These are phyloP conservation scores for Globisporangium emineosum DNA, from an alignment of 352 stramenopile genomes.

Conservation along the genomic window DNA sequence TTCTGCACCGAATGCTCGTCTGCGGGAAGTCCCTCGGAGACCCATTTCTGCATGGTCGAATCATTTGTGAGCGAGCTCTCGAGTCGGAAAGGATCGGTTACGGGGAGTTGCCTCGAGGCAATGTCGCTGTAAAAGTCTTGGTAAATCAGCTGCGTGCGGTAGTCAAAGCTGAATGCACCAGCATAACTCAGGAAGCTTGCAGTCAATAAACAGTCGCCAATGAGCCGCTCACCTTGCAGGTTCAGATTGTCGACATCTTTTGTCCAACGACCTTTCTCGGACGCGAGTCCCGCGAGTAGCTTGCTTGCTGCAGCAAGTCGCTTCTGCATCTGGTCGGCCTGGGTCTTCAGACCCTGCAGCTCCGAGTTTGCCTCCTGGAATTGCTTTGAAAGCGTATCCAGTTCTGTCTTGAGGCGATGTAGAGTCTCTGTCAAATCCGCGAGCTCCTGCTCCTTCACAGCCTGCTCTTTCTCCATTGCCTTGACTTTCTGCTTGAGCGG, in stretches of 20 bases:
- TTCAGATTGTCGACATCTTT: conserved; percentile 89
- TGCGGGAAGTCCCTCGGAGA: conserved; percentile 90
- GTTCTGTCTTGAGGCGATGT: conserved; percentile 75
- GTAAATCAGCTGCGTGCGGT: conserved; percentile 88
- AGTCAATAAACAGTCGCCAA: conserved; percentile 89
- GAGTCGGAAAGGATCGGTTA: conserved; percentile 87
- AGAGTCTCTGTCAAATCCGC: conserved; percentile 85
- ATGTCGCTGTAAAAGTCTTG: conserved; percentile 88
- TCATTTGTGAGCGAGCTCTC: conserved; percentile 92
- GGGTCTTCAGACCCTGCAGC: conserved; percentile 87
- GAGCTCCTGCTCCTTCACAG: conserved; percentile 87
- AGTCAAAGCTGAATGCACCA: conserved; percentile 91
- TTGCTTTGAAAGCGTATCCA: conserved; percentile 89
- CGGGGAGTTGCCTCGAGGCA: conserved; percentile 57
- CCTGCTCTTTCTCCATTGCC: conserved; percentile 92
- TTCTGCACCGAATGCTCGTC: conserved; percentile 96
- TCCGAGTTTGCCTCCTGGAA: conserved; percentile 92
- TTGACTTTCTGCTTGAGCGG: conserved; percentile 91
- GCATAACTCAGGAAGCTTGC: conserved; percentile 90
- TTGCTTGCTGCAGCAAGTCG: conserved; percentile 90
- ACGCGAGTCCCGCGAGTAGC: conserved; percentile 89
- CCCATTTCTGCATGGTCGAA: conserved; percentile 93
- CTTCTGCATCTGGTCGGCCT: conserved; percentile 96
- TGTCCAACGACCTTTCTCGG: conserved; percentile 91
- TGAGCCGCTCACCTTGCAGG: conserved; percentile 79